Evolutionary conservation across 208 protist species (phyloP).

Genomic region (Phytomonas sp.): DNA sequence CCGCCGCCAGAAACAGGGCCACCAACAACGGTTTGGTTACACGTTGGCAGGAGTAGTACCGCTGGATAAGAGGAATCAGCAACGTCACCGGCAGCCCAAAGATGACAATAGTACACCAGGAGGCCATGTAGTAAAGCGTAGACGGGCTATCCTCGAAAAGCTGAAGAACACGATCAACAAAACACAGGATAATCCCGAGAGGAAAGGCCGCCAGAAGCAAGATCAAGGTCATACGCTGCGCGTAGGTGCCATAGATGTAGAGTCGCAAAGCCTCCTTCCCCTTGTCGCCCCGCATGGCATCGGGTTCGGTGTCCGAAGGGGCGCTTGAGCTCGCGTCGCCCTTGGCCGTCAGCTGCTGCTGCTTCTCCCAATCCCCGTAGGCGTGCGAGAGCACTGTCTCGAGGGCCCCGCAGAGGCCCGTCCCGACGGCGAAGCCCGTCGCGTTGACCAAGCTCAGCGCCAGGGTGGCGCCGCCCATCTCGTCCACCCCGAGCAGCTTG

Average conservation of each 20-base stretch:
- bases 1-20: constrained; percentile 35
- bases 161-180: constrained; percentile 37
- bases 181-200: constrained; percentile 59
- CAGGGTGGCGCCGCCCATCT: constrained; percentile 61
- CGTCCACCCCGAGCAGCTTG: constrained; percentile 38
- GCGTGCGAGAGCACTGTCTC: constrained; percentile 81
- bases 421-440: constrained; percentile 79
- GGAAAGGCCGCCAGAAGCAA: constrained; percentile 57
- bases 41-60: constrained; percentile 82
- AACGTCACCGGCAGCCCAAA: constrained; percentile 61
- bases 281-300: background rate
- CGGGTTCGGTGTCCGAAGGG: background rate
- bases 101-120: constrained; percentile 56
- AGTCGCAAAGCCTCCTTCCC: constrained; percentile 17
- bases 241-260: constrained; percentile 76
- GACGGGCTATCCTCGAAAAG: constrained; percentile 29
- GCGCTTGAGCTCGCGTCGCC: constrained; percentile 2
- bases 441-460: constrained; percentile 76
- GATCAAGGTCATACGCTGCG: constrained; percentile 75
- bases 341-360: constrained; percentile 17
- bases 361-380: constrained; percentile 40
- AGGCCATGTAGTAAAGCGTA: constrained; percentile 59
- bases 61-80: constrained; percentile 53
- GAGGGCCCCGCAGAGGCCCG: constrained; percentile 71
- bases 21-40: constrained; percentile 66